These are phyloP conservation scores for Amylostereum areolatum DNA, from an alignment of 1,284 basidiomycete species.

Conservation along the genomic window DNA sequence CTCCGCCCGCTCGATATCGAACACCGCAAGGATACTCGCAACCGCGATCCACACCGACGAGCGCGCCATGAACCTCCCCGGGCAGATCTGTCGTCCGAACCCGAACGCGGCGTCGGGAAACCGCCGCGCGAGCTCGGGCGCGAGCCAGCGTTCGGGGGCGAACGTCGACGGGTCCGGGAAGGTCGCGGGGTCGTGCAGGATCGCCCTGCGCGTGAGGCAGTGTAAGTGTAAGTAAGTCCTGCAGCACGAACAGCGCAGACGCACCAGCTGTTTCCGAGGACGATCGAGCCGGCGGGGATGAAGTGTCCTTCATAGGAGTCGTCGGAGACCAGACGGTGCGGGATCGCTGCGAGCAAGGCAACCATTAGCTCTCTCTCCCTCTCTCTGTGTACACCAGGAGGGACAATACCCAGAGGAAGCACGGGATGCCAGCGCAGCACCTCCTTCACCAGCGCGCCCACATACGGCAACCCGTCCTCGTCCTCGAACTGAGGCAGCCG, in stretches of 20 bases:
- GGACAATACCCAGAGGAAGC: constrained; percentile 3
- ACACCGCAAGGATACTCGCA: constrained; percentile 13
- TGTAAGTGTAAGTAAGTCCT: background rate
- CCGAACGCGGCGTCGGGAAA: constrained; percentile 16
- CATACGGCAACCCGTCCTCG: constrained; percentile 9
- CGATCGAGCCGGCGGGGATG: constrained; percentile 17
- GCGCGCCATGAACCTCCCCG: constrained; percentile 14
- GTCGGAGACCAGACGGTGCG: constrained; percentile 12
- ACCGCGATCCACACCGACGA: constrained; percentile 15
- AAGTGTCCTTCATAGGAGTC: constrained; percentile 17
- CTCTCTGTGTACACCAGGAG: background rate
- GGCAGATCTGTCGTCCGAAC: constrained; percentile 13
- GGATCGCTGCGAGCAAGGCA: constrained; percentile 1
- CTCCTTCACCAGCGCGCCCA: constrained; percentile 16
- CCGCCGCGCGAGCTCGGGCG: constrained; percentile 4
- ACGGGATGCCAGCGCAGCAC: constrained; percentile 14
- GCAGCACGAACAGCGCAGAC: background rate
- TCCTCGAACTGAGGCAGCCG: constrained; percentile 14
- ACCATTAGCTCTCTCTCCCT: background rate
- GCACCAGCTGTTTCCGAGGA: constrained; percentile 17
- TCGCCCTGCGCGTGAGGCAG: constrained; percentile 9
- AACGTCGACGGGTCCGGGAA: constrained; percentile 15
- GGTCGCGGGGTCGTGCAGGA: constrained; percentile 4
- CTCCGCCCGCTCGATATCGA: constrained; percentile 11
- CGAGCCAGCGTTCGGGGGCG: constrained; percentile 13